phyloP scores from a whole-genome alignment of 1,284 basidiomycete species.

The Psilocybe mexicana region DNA sequence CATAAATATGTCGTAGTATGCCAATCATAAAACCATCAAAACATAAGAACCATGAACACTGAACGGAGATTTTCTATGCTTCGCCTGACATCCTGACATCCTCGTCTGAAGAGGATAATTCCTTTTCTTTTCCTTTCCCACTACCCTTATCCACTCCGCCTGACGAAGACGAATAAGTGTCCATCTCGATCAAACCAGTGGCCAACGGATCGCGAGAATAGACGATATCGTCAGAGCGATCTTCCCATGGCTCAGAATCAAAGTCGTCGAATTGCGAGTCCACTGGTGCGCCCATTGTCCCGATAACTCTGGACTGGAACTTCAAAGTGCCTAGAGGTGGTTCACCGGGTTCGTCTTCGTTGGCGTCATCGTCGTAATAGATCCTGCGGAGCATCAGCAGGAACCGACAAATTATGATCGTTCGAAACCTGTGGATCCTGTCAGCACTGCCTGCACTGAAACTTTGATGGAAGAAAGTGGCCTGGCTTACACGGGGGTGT shows the following conservation, averaged over 20 bases:
- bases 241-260: conserved; percentile 6
- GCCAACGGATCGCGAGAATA: conserved; percentile 5
- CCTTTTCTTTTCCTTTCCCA: background rate
- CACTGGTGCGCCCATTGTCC: conserved; percentile 8
- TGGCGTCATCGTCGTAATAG: conserved; percentile 18
- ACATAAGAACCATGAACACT: background rate
- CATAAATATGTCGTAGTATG: background rate
- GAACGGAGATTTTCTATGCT: background rate
- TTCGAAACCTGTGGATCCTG: conserved; percentile 26
- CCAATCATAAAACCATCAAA: background rate
- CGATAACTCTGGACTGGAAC: conserved; percentile 3
- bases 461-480: background rate
- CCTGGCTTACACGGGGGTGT: conserved; percentile 26
- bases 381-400: conserved; percentile 28
- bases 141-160: background rate
- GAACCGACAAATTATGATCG: conserved; percentile 33
- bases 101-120: background rate
- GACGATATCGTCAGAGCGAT: conserved; percentile 2
- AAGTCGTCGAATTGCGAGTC: conserved; percentile 6
- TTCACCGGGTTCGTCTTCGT: background rate
- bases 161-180: background rate
- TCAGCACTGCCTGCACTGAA: background rate
- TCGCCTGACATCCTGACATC: background rate
- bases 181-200: conserved; percentile 2
- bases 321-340: background rate